Evolutionary conservation across 768 basidiomycete genomes (phyloP).

Genomic region (Tephrocybe sp.): DNA sequence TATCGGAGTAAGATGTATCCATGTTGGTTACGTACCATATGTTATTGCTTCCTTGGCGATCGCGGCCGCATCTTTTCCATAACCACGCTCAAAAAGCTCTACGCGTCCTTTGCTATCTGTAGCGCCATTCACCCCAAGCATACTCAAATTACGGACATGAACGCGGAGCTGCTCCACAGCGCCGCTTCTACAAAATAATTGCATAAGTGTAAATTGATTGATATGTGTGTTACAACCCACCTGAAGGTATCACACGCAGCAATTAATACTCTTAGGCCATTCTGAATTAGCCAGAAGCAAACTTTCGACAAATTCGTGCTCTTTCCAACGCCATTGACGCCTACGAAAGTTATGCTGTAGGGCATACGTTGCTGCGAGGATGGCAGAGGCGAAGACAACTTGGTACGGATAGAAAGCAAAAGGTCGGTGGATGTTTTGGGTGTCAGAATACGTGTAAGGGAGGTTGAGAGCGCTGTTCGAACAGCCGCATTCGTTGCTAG

Average conservation of each 20-base stretch:
- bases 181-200: no score
- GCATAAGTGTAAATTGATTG: no score
- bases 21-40: slow-evolving; percentile 59
- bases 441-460: slow-evolving; percentile 91
- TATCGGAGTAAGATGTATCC: neutral
- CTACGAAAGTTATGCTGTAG: slow-evolving; percentile 94
- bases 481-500: slow-evolving; percentile 85
- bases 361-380: slow-evolving; percentile 80
- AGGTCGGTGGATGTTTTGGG: slow-evolving; percentile 98
- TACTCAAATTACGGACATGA: slow-evolving; percentile 91
- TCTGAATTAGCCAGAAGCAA: slow-evolving; percentile 98
- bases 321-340: slow-evolving; percentile 98
- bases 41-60: slow-evolving; percentile 95
- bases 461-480: slow-evolving; percentile 75
- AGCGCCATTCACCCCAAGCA: slow-evolving; percentile 72
- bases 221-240: no score
- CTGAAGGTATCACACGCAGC: slow-evolving; percentile 99
- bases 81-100: slow-evolving; percentile 94
- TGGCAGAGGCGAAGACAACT: slow-evolving; percentile 71
- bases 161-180: slow-evolving; percentile 98
- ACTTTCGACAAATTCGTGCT: slow-evolving; percentile 98
- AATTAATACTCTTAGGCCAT: slow-evolving; percentile 88
- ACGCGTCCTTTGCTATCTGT: slow-evolving; percentile 73
- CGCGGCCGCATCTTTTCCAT: slow-evolving; percentile 98
- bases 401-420: slow-evolving; percentile 88